Conservation (phyloP, 495 filamentous ascomycete genomes). For the Aspergillus ellipticus region DNA sequence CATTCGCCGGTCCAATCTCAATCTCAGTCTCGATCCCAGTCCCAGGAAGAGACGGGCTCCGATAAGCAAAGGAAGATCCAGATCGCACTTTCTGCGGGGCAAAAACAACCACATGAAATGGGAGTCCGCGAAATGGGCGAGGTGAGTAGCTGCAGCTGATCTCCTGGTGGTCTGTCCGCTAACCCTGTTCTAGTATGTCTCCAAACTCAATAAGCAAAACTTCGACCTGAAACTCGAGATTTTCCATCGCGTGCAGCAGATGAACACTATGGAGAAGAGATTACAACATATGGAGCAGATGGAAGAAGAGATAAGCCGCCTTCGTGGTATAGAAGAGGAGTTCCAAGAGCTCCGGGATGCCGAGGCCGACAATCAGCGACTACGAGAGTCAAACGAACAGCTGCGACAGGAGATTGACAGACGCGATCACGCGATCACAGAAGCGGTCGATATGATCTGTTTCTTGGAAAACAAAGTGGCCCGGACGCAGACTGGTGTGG, state of each 20-base stretch:
- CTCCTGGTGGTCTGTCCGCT: conserved; percentile 1
- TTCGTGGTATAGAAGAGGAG: conserved; percentile 61
- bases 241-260: conserved; percentile 63
- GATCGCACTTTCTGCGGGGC: conserved; percentile 21
- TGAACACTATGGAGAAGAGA: conserved; percentile 64
- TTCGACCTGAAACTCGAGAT: conserved; percentile 88
- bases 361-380: conserved; percentile 44
- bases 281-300: conserved; percentile 64
- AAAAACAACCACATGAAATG: conserved; percentile 43
- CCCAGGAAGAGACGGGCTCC: conserved; percentile 31
- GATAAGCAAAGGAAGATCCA: conserved; percentile 34
- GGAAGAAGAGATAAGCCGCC: conserved; percentile 61
- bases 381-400: conserved; percentile 59
- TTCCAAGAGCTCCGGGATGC: conserved; percentile 58
- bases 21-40: conserved; percentile 21
- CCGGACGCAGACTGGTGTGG: conserved; percentile 37
- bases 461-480: conserved; percentile 66
- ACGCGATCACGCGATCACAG: conserved; percentile 71
- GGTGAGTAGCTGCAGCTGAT: conserved; percentile 22
- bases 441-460: conserved; percentile 79
- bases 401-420: conserved; percentile 67
- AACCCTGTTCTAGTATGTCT: conserved; percentile 39
- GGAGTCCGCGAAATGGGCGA: conserved; percentile 49
- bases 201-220: conserved; percentile 77
- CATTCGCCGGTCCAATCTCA: conserved; percentile 12